Conservation (phyloP, 2,329 filamentous ascomycete genomes). For the Xylariaceae sp. region DNA sequence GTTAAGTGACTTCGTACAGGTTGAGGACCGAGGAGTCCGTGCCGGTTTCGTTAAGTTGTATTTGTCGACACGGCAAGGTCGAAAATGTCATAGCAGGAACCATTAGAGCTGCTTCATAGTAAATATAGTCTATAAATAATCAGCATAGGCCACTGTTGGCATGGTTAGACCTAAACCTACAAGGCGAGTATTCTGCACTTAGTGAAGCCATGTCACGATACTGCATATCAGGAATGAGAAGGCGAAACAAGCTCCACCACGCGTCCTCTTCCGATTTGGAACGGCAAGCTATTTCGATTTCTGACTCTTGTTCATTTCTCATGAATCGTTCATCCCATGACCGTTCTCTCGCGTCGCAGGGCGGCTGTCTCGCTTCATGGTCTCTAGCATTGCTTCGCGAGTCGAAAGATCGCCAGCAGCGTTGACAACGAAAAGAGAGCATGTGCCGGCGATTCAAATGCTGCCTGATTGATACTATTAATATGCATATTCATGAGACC, state of each 20-base stretch:
- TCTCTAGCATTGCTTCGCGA: background rate
- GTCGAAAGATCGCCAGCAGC: slow-evolving; percentile 13
- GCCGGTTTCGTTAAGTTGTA: background rate
- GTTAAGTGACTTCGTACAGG: no score
- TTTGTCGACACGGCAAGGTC: background rate
- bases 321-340: slow-evolving; percentile 5
- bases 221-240: slow-evolving; percentile 11
- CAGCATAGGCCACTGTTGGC: no score
- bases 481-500: no score
- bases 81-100: background rate
- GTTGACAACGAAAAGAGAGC: slow-evolving; percentile 4
- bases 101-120: background rate
- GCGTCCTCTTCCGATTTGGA: background rate
- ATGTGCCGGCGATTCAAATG: slow-evolving; percentile 11
- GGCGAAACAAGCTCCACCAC: slow-evolving; percentile 15
- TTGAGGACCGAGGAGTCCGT: no score
- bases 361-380: background rate
- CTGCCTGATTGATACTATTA: slow-evolving; percentile 1
- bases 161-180: background rate
- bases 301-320: slow-evolving; percentile 1
- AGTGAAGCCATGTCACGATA: background rate
- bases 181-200: background rate
- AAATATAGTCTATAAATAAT: background rate
- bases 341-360: background rate
- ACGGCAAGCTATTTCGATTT: background rate